Conservation (phyloP, 352 stramenopile genomes). For the Phytophthora megakarya region DNA sequence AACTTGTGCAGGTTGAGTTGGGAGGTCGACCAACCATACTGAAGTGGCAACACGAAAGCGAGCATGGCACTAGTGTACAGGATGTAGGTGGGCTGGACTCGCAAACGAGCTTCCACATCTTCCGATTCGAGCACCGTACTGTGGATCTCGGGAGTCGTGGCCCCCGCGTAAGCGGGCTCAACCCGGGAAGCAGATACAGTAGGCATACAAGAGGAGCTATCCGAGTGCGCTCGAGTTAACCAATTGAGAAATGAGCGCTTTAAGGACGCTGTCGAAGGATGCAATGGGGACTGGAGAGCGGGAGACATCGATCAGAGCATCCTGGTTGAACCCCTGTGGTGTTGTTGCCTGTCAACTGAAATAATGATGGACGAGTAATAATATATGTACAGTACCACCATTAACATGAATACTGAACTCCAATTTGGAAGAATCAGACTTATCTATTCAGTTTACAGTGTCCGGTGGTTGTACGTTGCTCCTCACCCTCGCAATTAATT, state of each 20-base stretch:
- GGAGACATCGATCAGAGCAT: slow-evolving; percentile 22
- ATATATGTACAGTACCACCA: too few species aligned
- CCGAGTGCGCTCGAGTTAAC: slow-evolving; percentile 10
- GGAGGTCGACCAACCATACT: slow-evolving; percentile 52
- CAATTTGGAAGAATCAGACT: too few species aligned
- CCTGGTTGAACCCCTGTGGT: slow-evolving; percentile 36
- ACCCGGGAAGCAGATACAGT: slow-evolving; percentile 20
- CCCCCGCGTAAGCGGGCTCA: slow-evolving; percentile 23
- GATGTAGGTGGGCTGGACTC: slow-evolving; percentile 38
- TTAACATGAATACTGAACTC: too few species aligned
- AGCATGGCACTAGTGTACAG: slow-evolving; percentile 44
- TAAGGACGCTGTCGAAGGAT: slow-evolving; percentile 5
- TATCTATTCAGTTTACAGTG: too few species aligned
- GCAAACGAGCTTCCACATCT: slow-evolving; percentile 22
- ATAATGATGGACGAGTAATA: too few species aligned
- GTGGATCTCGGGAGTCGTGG: slow-evolving; percentile 27
- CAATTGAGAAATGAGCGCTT: slow-evolving; percentile 29
- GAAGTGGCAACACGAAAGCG: slow-evolving; percentile 40
- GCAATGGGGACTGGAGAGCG: slow-evolving; percentile 8
- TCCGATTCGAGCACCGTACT: slow-evolving; percentile 31
- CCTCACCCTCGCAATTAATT: too few species aligned
- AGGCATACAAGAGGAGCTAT: slow-evolving; percentile 14
- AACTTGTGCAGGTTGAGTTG: slow-evolving; percentile 55
- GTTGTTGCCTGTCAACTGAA: too few species aligned
- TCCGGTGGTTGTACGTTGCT: too few species aligned